Evolutionary conservation across 2,329 filamentous ascomycete species (phyloP).

Genomic region (Colletotrichum somersetense): DNA sequence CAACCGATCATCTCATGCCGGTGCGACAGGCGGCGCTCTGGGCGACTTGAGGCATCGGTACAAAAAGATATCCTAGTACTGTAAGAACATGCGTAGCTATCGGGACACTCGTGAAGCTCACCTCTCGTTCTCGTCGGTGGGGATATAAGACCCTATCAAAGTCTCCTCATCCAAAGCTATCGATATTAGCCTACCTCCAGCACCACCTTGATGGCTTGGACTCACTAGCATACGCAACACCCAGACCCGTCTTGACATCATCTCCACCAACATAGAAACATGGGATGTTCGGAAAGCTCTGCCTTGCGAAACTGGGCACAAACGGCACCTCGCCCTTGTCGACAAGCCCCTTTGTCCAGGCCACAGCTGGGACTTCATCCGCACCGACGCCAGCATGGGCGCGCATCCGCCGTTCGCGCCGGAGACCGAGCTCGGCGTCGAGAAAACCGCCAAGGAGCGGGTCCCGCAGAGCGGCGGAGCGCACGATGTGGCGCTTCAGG

Average conservation of each 20-base stretch:
- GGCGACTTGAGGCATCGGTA: conserved; percentile 35
- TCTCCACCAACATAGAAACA: conserved; percentile 57
- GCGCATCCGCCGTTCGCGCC: conserved; percentile 38
- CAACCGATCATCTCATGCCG: conserved; percentile 54
- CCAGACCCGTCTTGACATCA: conserved; percentile 56
- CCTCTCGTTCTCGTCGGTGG: conserved; percentile 58
- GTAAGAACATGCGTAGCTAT: neutral
- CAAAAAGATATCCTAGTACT: conserved; percentile 30
- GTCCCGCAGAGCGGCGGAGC: conserved; percentile 49
- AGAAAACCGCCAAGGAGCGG: conserved; percentile 52
- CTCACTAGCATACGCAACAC: conserved; percentile 60
- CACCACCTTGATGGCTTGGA: conserved; percentile 34
- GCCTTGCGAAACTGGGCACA: conserved; percentile 47
- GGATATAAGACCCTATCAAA: conserved; percentile 57
- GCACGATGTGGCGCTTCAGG: conserved; percentile 55
- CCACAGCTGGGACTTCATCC: conserved; percentile 49
- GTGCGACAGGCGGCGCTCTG: conserved; percentile 30
- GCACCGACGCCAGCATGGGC: conserved; percentile 36
- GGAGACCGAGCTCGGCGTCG: conserved; percentile 51
- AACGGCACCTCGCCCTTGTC: conserved; percentile 57
- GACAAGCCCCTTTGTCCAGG: conserved; percentile 56
- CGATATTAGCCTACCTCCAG: conserved; percentile 34
- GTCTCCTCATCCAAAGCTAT: conserved; percentile 52
- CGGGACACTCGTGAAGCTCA: conserved; percentile 44
- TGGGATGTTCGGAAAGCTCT: conserved; percentile 51